These are phyloP conservation scores for Botrytis galanthina DNA, from an alignment of 2,329 filamentous ascomycete genomes.

Conservation along the genomic window DNA sequence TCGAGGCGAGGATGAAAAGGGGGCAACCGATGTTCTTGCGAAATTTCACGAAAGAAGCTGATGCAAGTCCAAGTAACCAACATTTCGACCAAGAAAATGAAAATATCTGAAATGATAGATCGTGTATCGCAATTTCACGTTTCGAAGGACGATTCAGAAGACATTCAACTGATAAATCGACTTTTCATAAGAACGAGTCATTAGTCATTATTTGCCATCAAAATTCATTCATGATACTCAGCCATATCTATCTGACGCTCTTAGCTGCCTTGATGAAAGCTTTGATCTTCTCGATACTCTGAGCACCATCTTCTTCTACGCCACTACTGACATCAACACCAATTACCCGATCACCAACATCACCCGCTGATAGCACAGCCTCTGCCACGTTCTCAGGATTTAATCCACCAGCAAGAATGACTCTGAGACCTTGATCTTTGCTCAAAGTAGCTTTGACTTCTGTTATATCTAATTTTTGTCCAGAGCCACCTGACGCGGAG, in stretches of 20 bases:
- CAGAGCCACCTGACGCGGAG: constrained; percentile 78
- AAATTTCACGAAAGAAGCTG: background rate
- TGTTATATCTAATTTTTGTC: constrained; percentile 70
- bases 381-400: constrained; percentile 73
- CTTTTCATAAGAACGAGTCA: constrained; percentile 3
- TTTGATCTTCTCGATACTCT: constrained; percentile 77
- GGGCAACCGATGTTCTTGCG: background rate
- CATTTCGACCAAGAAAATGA: background rate
- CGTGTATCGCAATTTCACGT: background rate
- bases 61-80: background rate
- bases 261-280: constrained; percentile 78
- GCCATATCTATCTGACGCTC: constrained; percentile 31
- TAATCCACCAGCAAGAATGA: constrained; percentile 84
- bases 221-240: background rate
- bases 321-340: constrained; percentile 94
- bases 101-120: background rate
- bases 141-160: background rate
- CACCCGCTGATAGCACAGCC: constrained; percentile 61
- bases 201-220: background rate
- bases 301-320: constrained; percentile 79
- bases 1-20: background rate
- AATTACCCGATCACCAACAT: constrained; percentile 60
- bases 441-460: constrained; percentile 66
- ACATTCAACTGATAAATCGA: background rate
- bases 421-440: constrained; percentile 65